Evolutionary conservation across 2,329 filamentous ascomycete genomes (phyloP), one percentile per base, ranked within the genome.

Genomic region (Fusarium miscanthi): DNA sequence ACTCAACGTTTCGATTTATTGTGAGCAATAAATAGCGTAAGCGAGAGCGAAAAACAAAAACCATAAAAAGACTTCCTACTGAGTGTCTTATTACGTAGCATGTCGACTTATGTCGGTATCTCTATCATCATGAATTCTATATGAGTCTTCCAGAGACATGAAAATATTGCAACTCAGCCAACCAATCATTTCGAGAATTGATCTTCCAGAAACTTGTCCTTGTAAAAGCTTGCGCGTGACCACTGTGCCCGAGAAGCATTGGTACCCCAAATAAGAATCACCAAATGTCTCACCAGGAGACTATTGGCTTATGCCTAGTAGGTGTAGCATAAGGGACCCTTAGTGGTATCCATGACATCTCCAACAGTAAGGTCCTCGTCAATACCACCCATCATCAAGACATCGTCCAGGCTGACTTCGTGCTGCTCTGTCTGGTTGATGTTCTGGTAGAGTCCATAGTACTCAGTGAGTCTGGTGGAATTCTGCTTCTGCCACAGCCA

Each of bases 401-500:
- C 2, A 19, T 66, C 61, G 3, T 59, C 13, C 13, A 66, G 6
- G 11, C 43, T 66, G 8, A 66, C 63, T 9, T 41, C 61, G 1
- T n/a, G 23, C 1, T 10, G 30, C 8, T 49, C 31, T 2, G 12
- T 21, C 37, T 38, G 40, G 2, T 45, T 35, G 2, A 59, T 59
- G 2, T 58, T 63, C 48, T 42, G 19, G 23, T 35, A 63, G 6
- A 49, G 3, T 1, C 63, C 63, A 1, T 23, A 30, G 5, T 66
- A 66, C 43, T 66, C 61, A 2, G 49, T 21, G 8, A 59, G 37
- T 10, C 63, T 40, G 1, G 41, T 11, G 0, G 63, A 30, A 10
- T 66, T 66, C 37, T 66, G 17, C 38, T 63, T 45, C n/a, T 68
- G 63, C 65, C 65, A 68, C 17, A 43, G 2, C 41, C 38, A 40